Base-by-base conservation (phyloP, 176 grass and related monocot species). In the Rhynchospora breviuscula region DNA sequence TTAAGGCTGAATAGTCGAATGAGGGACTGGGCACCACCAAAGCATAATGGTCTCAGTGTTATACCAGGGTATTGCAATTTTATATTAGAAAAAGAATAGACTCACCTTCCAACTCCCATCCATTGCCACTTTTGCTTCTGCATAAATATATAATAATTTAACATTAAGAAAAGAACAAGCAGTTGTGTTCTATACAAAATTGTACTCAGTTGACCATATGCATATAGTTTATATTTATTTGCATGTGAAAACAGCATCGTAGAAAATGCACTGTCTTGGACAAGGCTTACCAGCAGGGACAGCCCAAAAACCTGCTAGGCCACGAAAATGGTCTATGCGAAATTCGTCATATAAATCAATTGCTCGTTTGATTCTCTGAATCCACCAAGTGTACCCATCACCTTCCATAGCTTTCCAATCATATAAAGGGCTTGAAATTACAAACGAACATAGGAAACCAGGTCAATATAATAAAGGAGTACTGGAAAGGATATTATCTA, bases 321-420 rank as follows among this genome's bases (percentile, higher is more conserved):
- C 95, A 40, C 95, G 92, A 82, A 98, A 98, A 91, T 98, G 95
- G 46, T 98, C 95, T 75, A 98, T 98, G 44, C 95, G 90, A 59
- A 98, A 98, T 88, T 98, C 95, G 71, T 98, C 92, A 59, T 98
- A 98, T 63, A 98, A 89, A 90, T 98, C 95, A 91, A 98, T 90
- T 14, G 95, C 95, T 52, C 95, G 95, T 43, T 85, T 91, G 79
- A 98, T 98, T 91, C 95, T 94, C 68, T 93, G 85, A 89, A 91
- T 64, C 95, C 95, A 98, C 95, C 95, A 98, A 67, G 81, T 53
- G 89, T 92, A 98, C 5, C 89, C 90, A 48, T 84, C 87, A 57
- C 49, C 87, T 82, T 98, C 92, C 95, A 98, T 98, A 89, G 90
- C 82, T 79, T 88, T 88, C 95, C 95, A 98, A 77, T 98, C 89